Percentiles rank a stretch among this genome's conserved stretches.
phyloP scores from a whole-genome alignment of 805 yeast species.

The Starmerella gropengiesseri region DNA sequence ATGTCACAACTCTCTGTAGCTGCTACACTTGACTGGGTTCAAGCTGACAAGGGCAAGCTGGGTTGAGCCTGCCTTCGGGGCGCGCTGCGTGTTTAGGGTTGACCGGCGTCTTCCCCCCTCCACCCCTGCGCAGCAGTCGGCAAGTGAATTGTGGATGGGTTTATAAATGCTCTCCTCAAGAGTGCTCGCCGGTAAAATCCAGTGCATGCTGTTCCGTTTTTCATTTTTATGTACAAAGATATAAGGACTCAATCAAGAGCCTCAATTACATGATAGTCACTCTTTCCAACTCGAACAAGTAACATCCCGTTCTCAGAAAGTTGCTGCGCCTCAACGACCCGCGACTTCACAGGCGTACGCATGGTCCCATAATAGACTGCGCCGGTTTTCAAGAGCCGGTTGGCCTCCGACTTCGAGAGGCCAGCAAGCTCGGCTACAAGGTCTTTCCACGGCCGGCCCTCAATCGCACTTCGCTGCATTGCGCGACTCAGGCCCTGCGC shows the following conservation, averaged over 20 bases:
- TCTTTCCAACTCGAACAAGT: conserved; percentile 66
- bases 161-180: too few species aligned
- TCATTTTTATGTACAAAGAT: neutral
- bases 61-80: too few species aligned
- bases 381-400: conserved; percentile 53
- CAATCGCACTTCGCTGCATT: conserved; percentile 31
- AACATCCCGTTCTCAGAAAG: conserved; percentile 46
- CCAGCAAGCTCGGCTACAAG: conserved; percentile 40
- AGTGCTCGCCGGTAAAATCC: too few species aligned
- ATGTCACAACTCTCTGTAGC: neutral
- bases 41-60: too few species aligned
- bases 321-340: conserved; percentile 37
- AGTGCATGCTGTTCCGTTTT: too few species aligned
- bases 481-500: conserved; percentile 44
- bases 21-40: neutral
- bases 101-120: too few species aligned
- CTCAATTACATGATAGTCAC: conserved; percentile 29
- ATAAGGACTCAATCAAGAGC: conserved; percentile 10
- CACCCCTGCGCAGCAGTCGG: too few species aligned
- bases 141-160: too few species aligned
- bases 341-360: conserved; percentile 41
- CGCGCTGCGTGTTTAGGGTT: too few species aligned
- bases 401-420: conserved; percentile 41
- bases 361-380: conserved; percentile 62
- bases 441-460: conserved; percentile 38